These are phyloP conservation scores for Leccinum pachyderme DNA, from an alignment of 1,284 basidiomycete genomes.

Conservation along the genomic window DNA sequence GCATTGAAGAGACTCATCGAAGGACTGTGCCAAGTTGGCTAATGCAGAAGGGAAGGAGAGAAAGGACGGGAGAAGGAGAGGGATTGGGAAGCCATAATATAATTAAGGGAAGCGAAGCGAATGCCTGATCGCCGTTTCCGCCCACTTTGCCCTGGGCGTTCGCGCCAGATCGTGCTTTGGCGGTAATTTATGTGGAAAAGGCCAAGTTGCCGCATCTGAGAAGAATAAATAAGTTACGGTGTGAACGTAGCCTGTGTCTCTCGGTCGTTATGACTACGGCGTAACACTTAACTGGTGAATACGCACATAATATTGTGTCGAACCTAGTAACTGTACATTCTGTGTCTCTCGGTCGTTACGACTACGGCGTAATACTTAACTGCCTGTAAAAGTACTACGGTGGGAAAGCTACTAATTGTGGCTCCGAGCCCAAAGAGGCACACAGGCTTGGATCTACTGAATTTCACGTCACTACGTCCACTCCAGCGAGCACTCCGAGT, in stretches of 20 bases:
- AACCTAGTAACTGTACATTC: too few species aligned
- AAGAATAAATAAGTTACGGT: background rate
- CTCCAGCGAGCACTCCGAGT: background rate
- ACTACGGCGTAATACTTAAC: background rate
- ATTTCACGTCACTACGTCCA: background rate
- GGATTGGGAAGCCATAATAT: background rate
- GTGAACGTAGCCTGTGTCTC: background rate
- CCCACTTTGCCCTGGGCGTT: constrained; percentile 12
- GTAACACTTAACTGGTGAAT: background rate
- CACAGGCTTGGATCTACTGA: too few species aligned
- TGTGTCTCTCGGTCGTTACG: background rate
- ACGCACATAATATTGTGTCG: too few species aligned
- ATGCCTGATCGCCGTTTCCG: constrained; percentile 12
- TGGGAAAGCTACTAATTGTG: too few species aligned
- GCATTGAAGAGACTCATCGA: constrained; percentile 65
- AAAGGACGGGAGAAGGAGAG: background rate
- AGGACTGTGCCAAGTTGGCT: background rate
- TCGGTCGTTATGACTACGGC: background rate
- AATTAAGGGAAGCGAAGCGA: too few species aligned
- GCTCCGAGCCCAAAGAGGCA: too few species aligned
- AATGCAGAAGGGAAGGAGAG: background rate
- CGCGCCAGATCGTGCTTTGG: background rate
- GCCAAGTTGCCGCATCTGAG: background rate
- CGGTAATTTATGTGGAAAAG: background rate
- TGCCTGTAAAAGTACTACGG: background rate